Evolutionary conservation across 1,284 basidiomycete genomes (phyloP).

Genomic region (Ustilago loliicola): DNA sequence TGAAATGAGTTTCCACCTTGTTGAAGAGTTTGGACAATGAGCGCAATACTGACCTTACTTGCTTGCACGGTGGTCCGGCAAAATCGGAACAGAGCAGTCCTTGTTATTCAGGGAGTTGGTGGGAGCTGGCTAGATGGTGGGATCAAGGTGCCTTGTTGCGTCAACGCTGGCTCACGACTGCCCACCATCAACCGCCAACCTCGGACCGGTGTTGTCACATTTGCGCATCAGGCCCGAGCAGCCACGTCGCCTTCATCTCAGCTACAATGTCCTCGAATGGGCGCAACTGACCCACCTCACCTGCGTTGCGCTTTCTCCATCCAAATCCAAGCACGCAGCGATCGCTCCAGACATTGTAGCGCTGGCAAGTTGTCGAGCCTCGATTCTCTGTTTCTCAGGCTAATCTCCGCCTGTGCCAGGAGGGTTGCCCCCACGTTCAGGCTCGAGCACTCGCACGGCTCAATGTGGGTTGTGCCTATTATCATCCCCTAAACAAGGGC

Average conservation of each 20-base stretch:
- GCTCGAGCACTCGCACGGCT: constrained; percentile 4
- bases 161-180: background rate
- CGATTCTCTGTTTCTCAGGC: background rate
- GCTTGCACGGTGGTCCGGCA: background rate
- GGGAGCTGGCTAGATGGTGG: background rate
- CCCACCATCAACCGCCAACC: background rate
- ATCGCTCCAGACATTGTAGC: background rate
- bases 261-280: background rate
- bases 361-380: background rate
- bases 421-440: background rate
- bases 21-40: background rate
- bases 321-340: background rate
- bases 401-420: background rate
- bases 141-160: constrained; percentile 9
- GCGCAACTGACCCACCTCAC: constrained; percentile 1
- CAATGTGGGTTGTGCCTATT: constrained; percentile 9
- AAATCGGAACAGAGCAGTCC: background rate
- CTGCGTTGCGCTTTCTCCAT: background rate
- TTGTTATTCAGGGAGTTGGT: background rate
- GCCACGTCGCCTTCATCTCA: constrained; percentile 10
- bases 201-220: constrained; percentile 2
- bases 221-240: background rate
- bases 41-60: background rate
- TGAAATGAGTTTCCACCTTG: background rate
- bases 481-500: background rate